Base-by-base conservation (phyloP, 2,329 filamentous ascomycete genomes). In the Colletotrichum sp. region DNA sequence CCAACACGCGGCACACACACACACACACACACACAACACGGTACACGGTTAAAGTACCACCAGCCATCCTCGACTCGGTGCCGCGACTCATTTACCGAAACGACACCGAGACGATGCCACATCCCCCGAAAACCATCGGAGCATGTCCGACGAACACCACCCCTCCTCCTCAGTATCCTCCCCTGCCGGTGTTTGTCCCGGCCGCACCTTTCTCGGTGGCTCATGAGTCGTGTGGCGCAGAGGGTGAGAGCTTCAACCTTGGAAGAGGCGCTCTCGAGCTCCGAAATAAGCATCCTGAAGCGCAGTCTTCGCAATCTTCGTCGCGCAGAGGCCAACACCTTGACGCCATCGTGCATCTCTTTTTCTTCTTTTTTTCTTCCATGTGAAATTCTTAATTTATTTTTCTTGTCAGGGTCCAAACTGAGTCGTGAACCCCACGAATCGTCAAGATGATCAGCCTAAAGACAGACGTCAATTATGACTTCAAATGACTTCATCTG, bases 211-310 rank as follows among this genome's bases (percentile, higher is more conserved):
- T 12, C 13, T 63, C 34, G 34, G 55, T 70, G 36, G 57, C 57
- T 63, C 68, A 55, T 34, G 57, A 91, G 57, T 70, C 57, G 68
- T 70, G 68, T 52, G 43, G 65, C 65, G 43, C 65, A 68, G 24
- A 43, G 13, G 16, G 12, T 30, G 16, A 61, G 21, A 21, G 18
- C 55, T 26, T 34, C 24, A 32, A 24, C 48, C 70, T 66, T 74
- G 72, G 67, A 60, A 66, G 67, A 74, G 68, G 60, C 32, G 72
- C n/a, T 12, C 21, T 67, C 24, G 9, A 57, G 30, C 39, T 60
- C 72, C 26, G 21, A 61, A 71, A 66, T 5, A 24, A 60, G 72
- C 61, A 72, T 43, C 18, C 55, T 72, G 68, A 72, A 75, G 72
- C 72, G 68, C 72, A 36, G 6, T 48, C 43, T 21, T 21, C 39